Percentiles rank a stretch among this genome's conserved stretches.
Conservation (phyloP, 805 yeast species). For the Monosporozyma yasuniensis region DNA sequence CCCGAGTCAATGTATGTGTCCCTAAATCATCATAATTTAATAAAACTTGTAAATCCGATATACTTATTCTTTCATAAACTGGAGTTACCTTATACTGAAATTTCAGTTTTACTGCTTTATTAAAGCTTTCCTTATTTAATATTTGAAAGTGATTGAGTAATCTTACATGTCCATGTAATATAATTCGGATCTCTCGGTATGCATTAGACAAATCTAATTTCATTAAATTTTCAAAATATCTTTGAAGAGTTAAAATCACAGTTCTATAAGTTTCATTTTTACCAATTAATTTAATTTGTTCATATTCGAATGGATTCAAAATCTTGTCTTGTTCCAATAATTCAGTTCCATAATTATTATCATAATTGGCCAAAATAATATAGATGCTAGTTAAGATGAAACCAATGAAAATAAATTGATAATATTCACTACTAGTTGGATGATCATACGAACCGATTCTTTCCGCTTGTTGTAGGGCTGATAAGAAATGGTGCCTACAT, state of each 20-base stretch:
- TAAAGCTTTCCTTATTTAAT: slow-evolving; percentile 11
- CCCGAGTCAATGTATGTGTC: slow-evolving; percentile 11
- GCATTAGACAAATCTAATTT: slow-evolving; percentile 10
- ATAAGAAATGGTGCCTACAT: slow-evolving; percentile 14
- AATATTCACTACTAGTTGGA: slow-evolving; percentile 7
- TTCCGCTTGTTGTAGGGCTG: slow-evolving; percentile 15
- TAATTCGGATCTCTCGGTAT: slow-evolving; percentile 7
- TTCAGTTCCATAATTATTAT: slow-evolving; percentile 2
- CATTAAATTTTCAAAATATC: slow-evolving; percentile 12
- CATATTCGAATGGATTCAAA: slow-evolving; percentile 26
- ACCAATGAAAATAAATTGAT: slow-evolving; percentile 17
- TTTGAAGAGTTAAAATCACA: slow-evolving; percentile 9
- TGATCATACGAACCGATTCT: slow-evolving; percentile 8
- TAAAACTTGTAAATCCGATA: slow-evolving; percentile 16
- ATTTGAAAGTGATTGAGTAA: slow-evolving; percentile 2
- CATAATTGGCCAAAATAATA: slow-evolving; percentile 8
- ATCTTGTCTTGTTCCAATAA: neutral
- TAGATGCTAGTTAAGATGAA: slow-evolving; percentile 19
- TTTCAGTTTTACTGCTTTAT: slow-evolving; percentile 15
- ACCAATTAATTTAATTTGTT: slow-evolving; percentile 19
- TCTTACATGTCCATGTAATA: neutral
- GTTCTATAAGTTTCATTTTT: neutral
- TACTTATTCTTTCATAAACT: slow-evolving; percentile 22
- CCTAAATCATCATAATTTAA: slow-evolving; percentile 8
- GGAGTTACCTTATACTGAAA: slow-evolving; percentile 24